These are phyloP conservation scores for Coniella vitis DNA, from an alignment of 2,329 filamentous ascomycete species.

Conservation along the genomic window DNA sequence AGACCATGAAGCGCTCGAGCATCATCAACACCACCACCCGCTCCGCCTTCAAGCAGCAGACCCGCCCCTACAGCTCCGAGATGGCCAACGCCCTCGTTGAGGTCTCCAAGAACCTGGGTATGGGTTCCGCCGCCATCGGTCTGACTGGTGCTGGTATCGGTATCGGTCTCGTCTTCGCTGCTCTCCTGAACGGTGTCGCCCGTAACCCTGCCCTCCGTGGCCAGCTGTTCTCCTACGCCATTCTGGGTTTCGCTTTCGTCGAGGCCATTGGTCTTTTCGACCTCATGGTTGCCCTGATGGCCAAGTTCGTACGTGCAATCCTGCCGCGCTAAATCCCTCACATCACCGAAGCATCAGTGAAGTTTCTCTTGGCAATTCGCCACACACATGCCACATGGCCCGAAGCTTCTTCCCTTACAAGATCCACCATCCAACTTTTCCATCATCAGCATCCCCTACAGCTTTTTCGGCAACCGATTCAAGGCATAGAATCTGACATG, in stretches of 20 bases:
- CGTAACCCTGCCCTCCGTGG: conserved; percentile 91
- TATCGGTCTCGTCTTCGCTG: conserved; percentile 92
- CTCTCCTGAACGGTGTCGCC: conserved; percentile 81
- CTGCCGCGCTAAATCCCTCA: neutral
- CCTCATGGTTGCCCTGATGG: conserved; percentile 89
- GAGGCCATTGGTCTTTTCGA: conserved; percentile 87
- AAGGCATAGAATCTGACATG: neutral
- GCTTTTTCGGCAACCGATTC: neutral
- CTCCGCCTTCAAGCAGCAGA: conserved; percentile 52
- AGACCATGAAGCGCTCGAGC: conserved; percentile 69
- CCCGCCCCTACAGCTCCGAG: conserved; percentile 78
- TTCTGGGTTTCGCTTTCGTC: conserved; percentile 92
- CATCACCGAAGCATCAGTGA: neutral
- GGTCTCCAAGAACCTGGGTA: conserved; percentile 86
- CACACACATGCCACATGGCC: too few species aligned
- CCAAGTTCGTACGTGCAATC: conserved; percentile 66
- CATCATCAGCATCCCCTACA: neutral
- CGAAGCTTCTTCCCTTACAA: too few species aligned
- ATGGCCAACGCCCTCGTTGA: conserved; percentile 83
- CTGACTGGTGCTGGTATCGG: conserved; percentile 88
- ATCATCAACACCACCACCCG: conserved; percentile 61
- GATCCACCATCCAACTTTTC: too few species aligned
- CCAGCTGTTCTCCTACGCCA: conserved; percentile 94
- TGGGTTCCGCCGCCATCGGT: conserved; percentile 85
- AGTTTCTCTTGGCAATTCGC: too few species aligned